phyloP scores from a whole-genome alignment of 2,329 filamentous ascomycete species.

The Epicoccum sorghinum region DNA sequence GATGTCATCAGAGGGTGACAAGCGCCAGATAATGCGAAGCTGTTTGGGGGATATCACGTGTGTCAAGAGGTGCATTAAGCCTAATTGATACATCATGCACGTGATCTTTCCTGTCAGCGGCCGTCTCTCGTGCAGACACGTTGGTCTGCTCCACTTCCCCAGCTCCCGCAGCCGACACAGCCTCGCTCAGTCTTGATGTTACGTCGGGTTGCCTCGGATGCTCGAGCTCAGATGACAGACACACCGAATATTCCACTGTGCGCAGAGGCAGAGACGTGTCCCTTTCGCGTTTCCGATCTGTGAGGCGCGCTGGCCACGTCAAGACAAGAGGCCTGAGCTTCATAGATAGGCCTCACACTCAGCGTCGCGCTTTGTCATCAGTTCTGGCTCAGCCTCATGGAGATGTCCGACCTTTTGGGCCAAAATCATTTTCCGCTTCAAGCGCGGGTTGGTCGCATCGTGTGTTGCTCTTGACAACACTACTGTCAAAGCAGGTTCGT shows the following conservation, averaged over 20 bases:
- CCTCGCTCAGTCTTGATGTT: not conserved
- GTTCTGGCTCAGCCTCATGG: not conserved
- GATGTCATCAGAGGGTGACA: not conserved
- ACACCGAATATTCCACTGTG: not conserved
- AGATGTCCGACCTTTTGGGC: not conserved
- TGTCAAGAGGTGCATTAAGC: not conserved
- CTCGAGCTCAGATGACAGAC: not conserved
- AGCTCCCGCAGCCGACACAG: not conserved
- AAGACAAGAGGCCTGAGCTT: not conserved
- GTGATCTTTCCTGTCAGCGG: not conserved
- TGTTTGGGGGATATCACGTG: not conserved
- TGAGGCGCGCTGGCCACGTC: constrained; percentile 14
- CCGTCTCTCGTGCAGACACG: not conserved
- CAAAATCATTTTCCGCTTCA: not conserved
- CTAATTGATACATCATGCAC: not conserved
- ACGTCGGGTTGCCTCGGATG: not conserved
- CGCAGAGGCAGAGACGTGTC: constrained; percentile 12
- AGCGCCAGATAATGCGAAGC: not conserved
- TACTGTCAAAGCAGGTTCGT: constrained; percentile 2
- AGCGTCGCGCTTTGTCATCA: constrained; percentile 3
- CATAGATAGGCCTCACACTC: constrained; percentile 2
- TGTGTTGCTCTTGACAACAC: constrained; percentile 9
- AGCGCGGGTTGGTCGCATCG: not conserved
- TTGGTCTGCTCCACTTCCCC: not conserved
- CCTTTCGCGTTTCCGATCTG: constrained; percentile 14